Conservation (phyloP, 1,139 yeast species). For the Wickerhamiella pararugosa region DNA sequence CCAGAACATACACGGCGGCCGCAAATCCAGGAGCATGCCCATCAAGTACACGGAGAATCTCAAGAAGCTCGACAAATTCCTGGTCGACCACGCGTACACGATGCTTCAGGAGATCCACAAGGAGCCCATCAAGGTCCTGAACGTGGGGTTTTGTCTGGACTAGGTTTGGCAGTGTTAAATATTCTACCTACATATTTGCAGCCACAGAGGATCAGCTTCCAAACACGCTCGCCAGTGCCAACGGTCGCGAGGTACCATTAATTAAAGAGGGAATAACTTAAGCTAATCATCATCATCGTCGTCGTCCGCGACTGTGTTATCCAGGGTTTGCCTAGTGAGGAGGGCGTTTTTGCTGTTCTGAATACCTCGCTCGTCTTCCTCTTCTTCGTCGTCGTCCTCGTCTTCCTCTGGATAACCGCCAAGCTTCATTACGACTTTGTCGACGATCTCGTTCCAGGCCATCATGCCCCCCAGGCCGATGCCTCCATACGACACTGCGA, state of each 20-base stretch:
- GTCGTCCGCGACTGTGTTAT: neutral
- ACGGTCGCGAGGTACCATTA: too few relatives aligned
- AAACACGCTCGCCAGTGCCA: too few relatives aligned
- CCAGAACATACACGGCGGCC: constrained; percentile 6
- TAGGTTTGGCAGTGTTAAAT: neutral
- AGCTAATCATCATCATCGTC: too few relatives aligned
- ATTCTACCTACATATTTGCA: neutral
- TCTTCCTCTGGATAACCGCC: constrained; percentile 89
- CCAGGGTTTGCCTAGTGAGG: neutral
- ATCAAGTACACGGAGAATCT: neutral
- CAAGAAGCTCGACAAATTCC: neutral
- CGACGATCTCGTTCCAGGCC: constrained; percentile 89
- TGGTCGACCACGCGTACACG: neutral
- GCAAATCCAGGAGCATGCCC: constrained; percentile 2
- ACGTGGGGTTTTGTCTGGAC: constrained; percentile 1
- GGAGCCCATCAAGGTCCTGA: constrained; percentile 3
- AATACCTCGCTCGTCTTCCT: constrained; percentile 11
- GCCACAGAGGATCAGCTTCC: too few relatives aligned
- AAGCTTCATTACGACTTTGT: constrained; percentile 60
- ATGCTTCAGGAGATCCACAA: constrained; percentile 2
- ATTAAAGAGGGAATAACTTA: too few relatives aligned
- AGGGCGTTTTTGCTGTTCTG: neutral
- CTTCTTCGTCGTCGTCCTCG: constrained; percentile 56
- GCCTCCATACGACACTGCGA: constrained; percentile 84
- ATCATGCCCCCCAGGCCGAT: constrained; percentile 97